Base-by-base conservation (phyloP, 2,329 filamentous ascomycete species). In the Penicillium glabrum region DNA sequence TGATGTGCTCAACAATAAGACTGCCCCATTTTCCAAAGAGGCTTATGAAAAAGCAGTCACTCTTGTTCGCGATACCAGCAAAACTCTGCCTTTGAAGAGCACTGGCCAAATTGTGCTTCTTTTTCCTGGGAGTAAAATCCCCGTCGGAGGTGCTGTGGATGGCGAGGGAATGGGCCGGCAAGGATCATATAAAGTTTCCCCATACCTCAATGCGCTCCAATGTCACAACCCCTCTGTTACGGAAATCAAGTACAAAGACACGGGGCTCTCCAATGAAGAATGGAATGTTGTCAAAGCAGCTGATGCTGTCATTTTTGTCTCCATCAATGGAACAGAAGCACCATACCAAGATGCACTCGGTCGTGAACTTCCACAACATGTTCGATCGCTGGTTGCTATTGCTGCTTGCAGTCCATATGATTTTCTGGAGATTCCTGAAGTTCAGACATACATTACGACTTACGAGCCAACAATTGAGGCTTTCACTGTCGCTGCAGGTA, bases 391-490 rank as follows among this genome's bases (percentile, higher is more conserved):
- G 39, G 71, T 79, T 45, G 64, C 69, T 11, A 67, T 80, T 58
- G 77, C 76, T 29, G 75, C 73, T 5, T 77, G 75, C 54, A 75
- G 71, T 59, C 77, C 77, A 2, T 79, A 79, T 53, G 78, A 80
- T 57, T 78, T 80, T 26, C 62, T 79, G 5, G 68, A 76, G 23
- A 70, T 71, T 10, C 55, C 57, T 1, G 62, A 61, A 8, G 67
- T 77, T 29, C 68, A 69, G 51, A 79, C 77, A 19, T 79, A 79
- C 49, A 69, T 80, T 33, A 63, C 75, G 6, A 79, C 74, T 6
- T 79, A 79, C 51, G 77, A 80, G 50, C 77, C 77, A 14, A 80
- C 75, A 0, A 50, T 70, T 13, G 74, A 76, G 46, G 77, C 77
- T 3, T 79, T 79, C 54, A 61, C 66, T 21, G 71, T 75, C 10